Evolutionary conservation across 2,329 filamentous ascomycete species (phyloP), one percentile per base, ranked within the genome.

Genomic region (Macrophomina phaseolina): DNA sequence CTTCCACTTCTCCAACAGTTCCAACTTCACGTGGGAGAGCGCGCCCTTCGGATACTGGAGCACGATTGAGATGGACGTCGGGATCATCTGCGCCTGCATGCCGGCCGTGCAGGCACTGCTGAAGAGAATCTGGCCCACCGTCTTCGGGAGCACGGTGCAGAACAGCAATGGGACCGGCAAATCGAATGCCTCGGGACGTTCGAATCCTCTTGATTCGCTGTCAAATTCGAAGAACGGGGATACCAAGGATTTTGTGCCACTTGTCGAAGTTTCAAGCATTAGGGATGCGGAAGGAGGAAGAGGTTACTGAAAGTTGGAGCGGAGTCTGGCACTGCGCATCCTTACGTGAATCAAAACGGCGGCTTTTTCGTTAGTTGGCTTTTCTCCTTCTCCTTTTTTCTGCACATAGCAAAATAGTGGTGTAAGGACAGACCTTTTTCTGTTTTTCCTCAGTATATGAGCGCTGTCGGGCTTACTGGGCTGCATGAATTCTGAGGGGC

Each of bases 11-110:
- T 77, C 78, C 5, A 77, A 76, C 32, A 79, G 79, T 1, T 60
- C 74, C 0, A 82, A 83, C 68, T 67, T 79, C 2, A 77, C 74
- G 0, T 79, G 78, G 69, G 36, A 52, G 23, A 51, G 36, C 46
- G 61, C 46, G n/a, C 48, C 61, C 11, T 51, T 64, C 23, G 61
- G 61, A 42, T 64, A 77, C 62, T 82, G 81, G 81, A 79, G 76
- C 18, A 77, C 76, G 12, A 74, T 82, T 34, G 81, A 83, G 69
- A 74, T 81, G 66, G 76, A 81, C 67, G 75, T 81, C 1, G 80
- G 79, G 32, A 79, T 82, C 63, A 78, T 82, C n/a, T 82, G 81
- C 69, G 78, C 78, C 7, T 81, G 81, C 71, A 77, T 83, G 70
- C 81, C 81, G 0, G 73, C 76, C 30, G 53, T 42, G 5, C 53